Percentiles rank a stretch among this genome's conserved stretches.
Evolutionary conservation across 257 asterid species (phyloP).

Genomic region (Solanum okadae): DNA sequence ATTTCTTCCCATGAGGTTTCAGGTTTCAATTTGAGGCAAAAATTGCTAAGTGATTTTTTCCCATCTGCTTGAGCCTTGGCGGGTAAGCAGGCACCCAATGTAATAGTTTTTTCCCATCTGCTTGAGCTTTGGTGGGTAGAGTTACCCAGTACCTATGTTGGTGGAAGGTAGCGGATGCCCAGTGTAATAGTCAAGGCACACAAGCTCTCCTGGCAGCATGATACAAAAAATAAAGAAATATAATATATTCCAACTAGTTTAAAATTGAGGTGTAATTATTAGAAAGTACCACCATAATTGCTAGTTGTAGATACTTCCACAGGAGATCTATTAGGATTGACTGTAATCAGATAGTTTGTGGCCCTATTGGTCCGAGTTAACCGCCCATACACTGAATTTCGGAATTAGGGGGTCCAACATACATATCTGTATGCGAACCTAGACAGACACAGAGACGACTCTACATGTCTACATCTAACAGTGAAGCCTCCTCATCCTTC

Average conservation of each 20-base stretch:
- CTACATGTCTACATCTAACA: neutral
- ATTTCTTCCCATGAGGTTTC: neutral
- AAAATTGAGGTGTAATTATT: neutral
- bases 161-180: neutral
- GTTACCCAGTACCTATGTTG: neutral
- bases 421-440: neutral
- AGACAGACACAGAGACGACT: neutral
- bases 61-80: neutral
- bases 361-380: neutral
- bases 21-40: neutral
- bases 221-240: neutral
- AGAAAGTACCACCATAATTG: neutral
- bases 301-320: neutral
- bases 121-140: neutral
- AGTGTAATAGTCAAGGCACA: neutral
- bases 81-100: neutral
- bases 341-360: neutral
- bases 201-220: neutral
- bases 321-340: neutral
- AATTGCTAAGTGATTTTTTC: neutral
- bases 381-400: neutral
- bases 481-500: neutral
- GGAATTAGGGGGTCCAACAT: neutral
- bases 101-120: neutral
- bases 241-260: neutral